These are phyloP conservation scores for Fusarium nodosum DNA, from an alignment of 2,329 filamentous ascomycete species.

Conservation along the genomic window DNA sequence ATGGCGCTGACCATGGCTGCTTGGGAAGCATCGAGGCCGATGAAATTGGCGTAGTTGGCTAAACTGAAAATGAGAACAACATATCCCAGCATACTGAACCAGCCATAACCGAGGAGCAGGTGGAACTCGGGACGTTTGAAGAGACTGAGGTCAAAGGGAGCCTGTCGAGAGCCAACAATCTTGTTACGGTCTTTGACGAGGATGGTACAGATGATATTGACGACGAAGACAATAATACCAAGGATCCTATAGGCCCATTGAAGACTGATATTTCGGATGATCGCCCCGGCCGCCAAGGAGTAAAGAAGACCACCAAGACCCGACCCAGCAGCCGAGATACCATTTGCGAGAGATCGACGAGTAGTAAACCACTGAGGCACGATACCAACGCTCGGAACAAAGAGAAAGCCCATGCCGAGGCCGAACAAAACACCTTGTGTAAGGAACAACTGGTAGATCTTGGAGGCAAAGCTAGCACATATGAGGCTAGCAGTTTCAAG, in stretches of 20 bases:
- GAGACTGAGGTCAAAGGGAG: conserved; percentile 74
- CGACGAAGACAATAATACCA: conserved; percentile 72
- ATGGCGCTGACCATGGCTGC: conserved; percentile 80
- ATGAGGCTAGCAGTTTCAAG: conserved; percentile 76
- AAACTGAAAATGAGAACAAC: conserved; percentile 82
- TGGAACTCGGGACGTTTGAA: conserved; percentile 74
- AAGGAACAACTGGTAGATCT: conserved; percentile 82
- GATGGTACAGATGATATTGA: conserved; percentile 73
- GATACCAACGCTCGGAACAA: conserved; percentile 76
- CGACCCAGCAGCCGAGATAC: conserved; percentile 75
- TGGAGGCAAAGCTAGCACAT: conserved; percentile 75
- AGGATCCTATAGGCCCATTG: conserved; percentile 76
- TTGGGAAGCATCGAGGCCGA: conserved; percentile 76
- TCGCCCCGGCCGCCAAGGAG: conserved; percentile 75
- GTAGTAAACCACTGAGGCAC: conserved; percentile 82
- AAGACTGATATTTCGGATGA: conserved; percentile 74
- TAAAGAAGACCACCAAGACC: conserved; percentile 82
- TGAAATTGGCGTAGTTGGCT: conserved; percentile 77
- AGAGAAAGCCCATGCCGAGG: conserved; percentile 82
- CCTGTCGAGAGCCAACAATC: conserved; percentile 74
- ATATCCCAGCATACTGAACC: conserved; percentile 80
- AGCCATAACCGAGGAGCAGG: conserved; percentile 75
- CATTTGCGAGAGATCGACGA: conserved; percentile 76
- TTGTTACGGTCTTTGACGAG: conserved; percentile 80
- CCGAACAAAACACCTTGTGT: conserved; percentile 82